Base-by-base conservation (phyloP, 208 protist genomes). In the Wallacemonas collosoma region DNA sequence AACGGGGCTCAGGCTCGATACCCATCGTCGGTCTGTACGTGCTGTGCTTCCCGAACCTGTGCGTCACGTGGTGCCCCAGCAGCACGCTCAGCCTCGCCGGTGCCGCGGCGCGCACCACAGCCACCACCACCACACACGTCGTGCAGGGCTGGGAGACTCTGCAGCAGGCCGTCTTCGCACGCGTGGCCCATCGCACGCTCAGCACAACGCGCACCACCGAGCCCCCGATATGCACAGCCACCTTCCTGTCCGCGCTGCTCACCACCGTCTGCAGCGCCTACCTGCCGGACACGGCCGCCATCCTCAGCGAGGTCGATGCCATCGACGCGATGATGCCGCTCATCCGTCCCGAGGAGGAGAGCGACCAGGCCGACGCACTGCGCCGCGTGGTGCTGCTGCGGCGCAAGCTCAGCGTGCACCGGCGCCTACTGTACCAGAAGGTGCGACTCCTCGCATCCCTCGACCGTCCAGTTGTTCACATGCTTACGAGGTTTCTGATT, bases 311-410 rank as follows among this genome's bases (percentile, higher is more conserved):
- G 65, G 88, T 89, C 72, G 83, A 90, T 55, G 73, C 80, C 14
- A 88, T 90, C 39, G 88, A 93, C 73, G 73, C 74, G 35, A 87
- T 93, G 81, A 60, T 93, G 58, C 85, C 81, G 7, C 70, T 90
- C 6, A 80, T 86, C 40, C 45, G 72, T 0, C 78, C 78, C 1
- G 74, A 90, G 5, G 53, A 53, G 8, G 81, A 90, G 71, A 86
- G 82, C 58, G 88, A 90, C 62, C 88, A 90, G 76, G 79, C 81
- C 11, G 88, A 93, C 62, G 75, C 79, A 2, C 75, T 91, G 75
- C 80, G 86, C 35, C 85, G 88, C 35, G 80, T 90, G 12, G 63
- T 85, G 73, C 44, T 86, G 72, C 77, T 90, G 48, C 85, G 88
- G 5, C 85, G 82, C 38, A 50, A 76, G 26, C 68, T 93, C n/a